phyloP scores from a whole-genome alignment of 768 basidiomycete species.

The Lentinula lateritia region DNA sequence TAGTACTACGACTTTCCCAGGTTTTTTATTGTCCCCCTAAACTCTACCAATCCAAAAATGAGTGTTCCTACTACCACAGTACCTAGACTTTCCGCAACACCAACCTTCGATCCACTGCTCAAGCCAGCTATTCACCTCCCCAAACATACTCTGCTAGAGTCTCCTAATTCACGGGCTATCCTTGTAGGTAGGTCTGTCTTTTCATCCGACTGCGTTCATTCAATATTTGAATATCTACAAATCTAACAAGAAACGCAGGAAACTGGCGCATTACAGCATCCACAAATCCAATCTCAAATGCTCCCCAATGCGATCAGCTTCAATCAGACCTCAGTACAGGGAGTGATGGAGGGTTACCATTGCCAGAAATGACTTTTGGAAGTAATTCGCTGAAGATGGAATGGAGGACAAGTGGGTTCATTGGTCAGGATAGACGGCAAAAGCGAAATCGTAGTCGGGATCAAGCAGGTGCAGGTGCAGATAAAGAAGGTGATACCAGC shows the following conservation, averaged over 20 bases:
- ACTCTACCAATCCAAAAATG: background rate
- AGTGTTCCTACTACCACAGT: background rate
- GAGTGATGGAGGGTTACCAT: slow-evolving; percentile 37
- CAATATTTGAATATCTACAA: too few relatives aligned
- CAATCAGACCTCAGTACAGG: slow-evolving; percentile 46
- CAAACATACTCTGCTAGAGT: slow-evolving; percentile 60
- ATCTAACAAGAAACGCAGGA: background rate
- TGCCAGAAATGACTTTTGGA: slow-evolving; percentile 98
- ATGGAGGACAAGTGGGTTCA: slow-evolving; percentile 52
- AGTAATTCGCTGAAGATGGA: slow-evolving; percentile 67
- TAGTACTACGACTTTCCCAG: too few relatives aligned
- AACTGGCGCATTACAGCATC: slow-evolving; percentile 63
- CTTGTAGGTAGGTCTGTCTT: slow-evolving; percentile 36
- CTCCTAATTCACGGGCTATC: slow-evolving; percentile 65
- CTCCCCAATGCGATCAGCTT: slow-evolving; percentile 65
- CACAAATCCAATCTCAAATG: slow-evolving; percentile 77
- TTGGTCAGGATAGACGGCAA: background rate
- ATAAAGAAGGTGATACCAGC: background rate
- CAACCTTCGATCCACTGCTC: background rate
- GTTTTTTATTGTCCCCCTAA: too few relatives aligned
- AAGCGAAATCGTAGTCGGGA: background rate
- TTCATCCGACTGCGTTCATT: background rate
- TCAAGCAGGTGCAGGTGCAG: background rate
- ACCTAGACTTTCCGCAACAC: background rate
- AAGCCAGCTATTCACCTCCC: slow-evolving; percentile 45